phyloP scores from a whole-genome alignment of 495 filamentous ascomycete species.

The Penicillium coprophilum region DNA sequence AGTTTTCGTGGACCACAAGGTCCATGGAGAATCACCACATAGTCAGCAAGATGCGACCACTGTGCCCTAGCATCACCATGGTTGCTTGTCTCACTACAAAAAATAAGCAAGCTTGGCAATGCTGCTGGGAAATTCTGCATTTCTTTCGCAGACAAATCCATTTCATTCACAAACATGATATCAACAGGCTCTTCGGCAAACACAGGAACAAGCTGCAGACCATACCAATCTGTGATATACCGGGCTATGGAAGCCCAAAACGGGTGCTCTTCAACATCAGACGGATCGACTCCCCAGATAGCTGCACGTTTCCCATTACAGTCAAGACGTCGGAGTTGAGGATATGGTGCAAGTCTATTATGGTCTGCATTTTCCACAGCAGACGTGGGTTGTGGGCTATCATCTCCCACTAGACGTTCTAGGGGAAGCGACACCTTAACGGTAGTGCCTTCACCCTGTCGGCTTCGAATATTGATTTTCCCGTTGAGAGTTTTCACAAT shows the following conservation, averaged over 20 bases:
- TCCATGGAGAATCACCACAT: conserved; percentile 41
- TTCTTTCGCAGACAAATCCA: conserved; percentile 16
- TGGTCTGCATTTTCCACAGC: conserved; percentile 1
- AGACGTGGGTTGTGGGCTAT: neutral
- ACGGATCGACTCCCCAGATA: conserved; percentile 21
- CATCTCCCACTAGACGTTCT: conserved; percentile 22
- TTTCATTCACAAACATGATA: conserved; percentile 39
- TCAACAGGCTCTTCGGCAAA: conserved; percentile 22
- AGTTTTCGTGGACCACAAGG: conserved; percentile 62
- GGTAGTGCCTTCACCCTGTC: conserved; percentile 45
- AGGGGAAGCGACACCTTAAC: conserved; percentile 49
- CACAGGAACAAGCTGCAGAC: conserved; percentile 36
- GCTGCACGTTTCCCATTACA: conserved; percentile 17
- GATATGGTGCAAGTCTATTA: conserved; percentile 12
- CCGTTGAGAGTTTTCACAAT: conserved; percentile 50
- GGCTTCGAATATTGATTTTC: conserved; percentile 48
- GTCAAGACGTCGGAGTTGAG: conserved; percentile 17
- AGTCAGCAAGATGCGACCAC: conserved; percentile 27
- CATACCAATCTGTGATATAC: conserved; percentile 43
- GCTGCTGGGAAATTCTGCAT: conserved; percentile 16
- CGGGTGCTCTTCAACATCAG: neutral
- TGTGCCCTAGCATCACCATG: conserved; percentile 13
- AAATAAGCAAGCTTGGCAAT: conserved; percentile 18
- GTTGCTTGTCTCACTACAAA: conserved; percentile 23
- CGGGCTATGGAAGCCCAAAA: conserved; percentile 18